A percentile compares a stretch with the other conserved stretches of the same genome.
Conservation (phyloP, 2,329 filamentous ascomycete genomes). For the Trichoderma pleuroti region DNA sequence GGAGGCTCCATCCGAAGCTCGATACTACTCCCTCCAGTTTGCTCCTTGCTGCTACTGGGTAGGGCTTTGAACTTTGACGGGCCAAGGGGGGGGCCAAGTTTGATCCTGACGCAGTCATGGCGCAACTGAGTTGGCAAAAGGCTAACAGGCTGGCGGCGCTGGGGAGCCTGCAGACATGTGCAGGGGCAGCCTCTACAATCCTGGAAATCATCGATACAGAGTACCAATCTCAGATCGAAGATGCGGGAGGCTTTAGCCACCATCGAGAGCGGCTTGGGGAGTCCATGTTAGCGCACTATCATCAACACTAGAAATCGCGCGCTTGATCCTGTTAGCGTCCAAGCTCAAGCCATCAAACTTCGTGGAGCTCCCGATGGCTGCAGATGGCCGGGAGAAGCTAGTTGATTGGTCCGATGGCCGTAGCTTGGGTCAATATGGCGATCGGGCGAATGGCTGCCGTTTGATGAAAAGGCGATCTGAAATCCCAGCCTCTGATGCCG, state of each 20-base stretch:
- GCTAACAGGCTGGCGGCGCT: neutral
- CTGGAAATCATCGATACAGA: slow-evolving; percentile 3
- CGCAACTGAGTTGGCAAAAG: neutral
- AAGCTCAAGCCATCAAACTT: neutral
- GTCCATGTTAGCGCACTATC: slow-evolving; percentile 15
- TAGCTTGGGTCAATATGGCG: neutral
- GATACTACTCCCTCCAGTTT: neutral
- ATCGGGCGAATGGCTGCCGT: slow-evolving; percentile 6
- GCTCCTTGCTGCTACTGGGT: neutral
- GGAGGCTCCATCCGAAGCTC: neutral
- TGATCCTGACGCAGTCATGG: slow-evolving; percentile 4
- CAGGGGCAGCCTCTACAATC: neutral
- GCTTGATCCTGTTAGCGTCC: neutral
- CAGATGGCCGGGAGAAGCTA: neutral
- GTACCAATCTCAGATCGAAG: slow-evolving; percentile 10
- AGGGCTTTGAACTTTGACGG: neutral
- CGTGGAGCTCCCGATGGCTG: neutral
- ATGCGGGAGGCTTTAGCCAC: neutral
- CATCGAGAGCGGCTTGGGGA: neutral
- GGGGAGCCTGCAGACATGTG: neutral
- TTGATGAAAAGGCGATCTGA: slow-evolving; percentile 9
- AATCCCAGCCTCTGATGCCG: neutral
- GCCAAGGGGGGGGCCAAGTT: neutral
- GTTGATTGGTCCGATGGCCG: slow-evolving; percentile 19
- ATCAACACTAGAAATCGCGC: neutral